Conservation (phyloP, 1,139 yeast genomes). For the Magnusiomyces clavatus region DNA sequence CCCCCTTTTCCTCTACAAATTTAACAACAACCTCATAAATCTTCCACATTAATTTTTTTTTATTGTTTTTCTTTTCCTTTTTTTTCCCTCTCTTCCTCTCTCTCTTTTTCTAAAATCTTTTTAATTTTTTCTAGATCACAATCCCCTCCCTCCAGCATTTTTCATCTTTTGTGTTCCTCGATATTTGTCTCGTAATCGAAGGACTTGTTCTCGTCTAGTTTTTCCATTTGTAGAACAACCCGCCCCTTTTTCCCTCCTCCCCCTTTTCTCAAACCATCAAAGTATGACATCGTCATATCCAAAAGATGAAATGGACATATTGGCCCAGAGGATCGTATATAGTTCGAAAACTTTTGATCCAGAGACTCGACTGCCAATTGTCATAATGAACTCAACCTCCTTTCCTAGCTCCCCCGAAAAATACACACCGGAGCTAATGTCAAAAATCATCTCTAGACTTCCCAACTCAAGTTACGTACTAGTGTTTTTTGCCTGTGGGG, state of each 20-base stretch:
- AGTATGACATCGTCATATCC: slow-evolving; percentile 16
- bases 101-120: neutral
- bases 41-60: too few species aligned
- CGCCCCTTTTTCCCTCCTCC: slow-evolving; percentile 7
- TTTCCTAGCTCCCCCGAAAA: slow-evolving; percentile 33
- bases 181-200: too few species aligned
- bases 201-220: too few species aligned
- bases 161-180: neutral
- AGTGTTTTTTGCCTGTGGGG: slow-evolving; percentile 73
- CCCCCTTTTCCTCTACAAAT: too few species aligned
- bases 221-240: too few species aligned
- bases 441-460: slow-evolving; percentile 28
- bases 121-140: neutral
- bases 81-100: too few species aligned
- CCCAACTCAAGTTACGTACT: slow-evolving; percentile 57
- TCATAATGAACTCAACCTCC: slow-evolving; percentile 68
- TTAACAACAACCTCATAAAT: too few species aligned
- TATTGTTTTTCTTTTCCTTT: too few species aligned
- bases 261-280: slow-evolving; percentile 13
- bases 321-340: slow-evolving; percentile 45
- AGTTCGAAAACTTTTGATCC: slow-evolving; percentile 54
- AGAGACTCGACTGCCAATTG: slow-evolving; percentile 53
- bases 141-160: neutral
- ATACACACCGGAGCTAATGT: slow-evolving; percentile 19
- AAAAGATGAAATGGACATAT: slow-evolving; percentile 14